phyloP scores from a whole-genome alignment of 306 rosid genomes.

The Luffa acutangula region DNA sequence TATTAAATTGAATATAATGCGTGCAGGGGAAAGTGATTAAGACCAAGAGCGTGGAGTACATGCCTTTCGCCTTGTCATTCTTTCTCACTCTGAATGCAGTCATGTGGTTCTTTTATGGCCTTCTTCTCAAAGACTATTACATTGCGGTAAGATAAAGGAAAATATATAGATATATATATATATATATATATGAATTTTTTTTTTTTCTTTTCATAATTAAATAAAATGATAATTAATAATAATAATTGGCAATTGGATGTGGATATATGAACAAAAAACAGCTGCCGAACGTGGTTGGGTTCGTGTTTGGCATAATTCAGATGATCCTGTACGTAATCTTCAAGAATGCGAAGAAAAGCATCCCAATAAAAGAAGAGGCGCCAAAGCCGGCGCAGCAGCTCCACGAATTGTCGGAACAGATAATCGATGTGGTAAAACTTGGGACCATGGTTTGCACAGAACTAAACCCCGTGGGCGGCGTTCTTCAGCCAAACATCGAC shows the following conservation, averaged over 20 bases:
- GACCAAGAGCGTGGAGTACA: slow-evolving; percentile 79
- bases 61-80: slow-evolving; percentile 79
- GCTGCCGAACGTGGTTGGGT: slow-evolving; percentile 81
- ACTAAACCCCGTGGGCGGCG: slow-evolving; percentile 19
- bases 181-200: no score
- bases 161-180: no score
- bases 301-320: slow-evolving; percentile 75
- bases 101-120: slow-evolving; percentile 93
- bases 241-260: no score
- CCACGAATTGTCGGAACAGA: slow-evolving; percentile 47
- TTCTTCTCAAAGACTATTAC: slow-evolving; percentile 64
- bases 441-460: slow-evolving; percentile 32
- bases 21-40: slow-evolving; percentile 60
- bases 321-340: slow-evolving; percentile 58
- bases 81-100: slow-evolving; percentile 78
- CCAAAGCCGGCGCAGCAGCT: slow-evolving; percentile 34
- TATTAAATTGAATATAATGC: background rate
- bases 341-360: slow-evolving; percentile 38
- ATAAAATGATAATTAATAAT: no score
- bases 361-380: background rate
- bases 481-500: slow-evolving; percentile 12
- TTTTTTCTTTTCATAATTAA: background rate
- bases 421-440: slow-evolving; percentile 48
- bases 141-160: slow-evolving; percentile 49
- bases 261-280: slow-evolving; percentile 10